phyloP scores from a whole-genome alignment of 108 stramenopile genomes.

The Phaeodactylum tricornutum region DNA sequence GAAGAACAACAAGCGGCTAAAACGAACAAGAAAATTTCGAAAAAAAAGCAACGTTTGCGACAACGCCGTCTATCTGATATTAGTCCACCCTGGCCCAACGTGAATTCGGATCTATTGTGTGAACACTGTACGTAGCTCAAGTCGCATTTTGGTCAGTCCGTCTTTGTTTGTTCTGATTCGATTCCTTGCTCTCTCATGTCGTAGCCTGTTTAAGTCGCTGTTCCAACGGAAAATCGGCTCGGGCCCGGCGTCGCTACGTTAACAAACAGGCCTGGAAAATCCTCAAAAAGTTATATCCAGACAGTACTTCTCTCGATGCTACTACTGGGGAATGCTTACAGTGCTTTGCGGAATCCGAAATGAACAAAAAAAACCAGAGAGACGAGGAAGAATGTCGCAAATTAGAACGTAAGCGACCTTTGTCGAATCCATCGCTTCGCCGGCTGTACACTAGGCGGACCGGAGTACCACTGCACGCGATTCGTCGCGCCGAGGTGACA shows the following conservation, averaged over 20 bases:
- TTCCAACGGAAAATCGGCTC: slow-evolving; percentile 44
- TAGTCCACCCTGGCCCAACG: slow-evolving; percentile 72
- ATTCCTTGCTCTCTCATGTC: no score
- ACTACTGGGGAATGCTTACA: slow-evolving; percentile 56
- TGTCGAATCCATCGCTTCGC: slow-evolving; percentile 54
- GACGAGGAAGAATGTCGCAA: slow-evolving; percentile 43
- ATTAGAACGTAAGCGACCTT: slow-evolving; percentile 49
- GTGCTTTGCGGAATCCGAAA: slow-evolving; percentile 60
- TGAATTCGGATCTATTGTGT: slow-evolving; percentile 67
- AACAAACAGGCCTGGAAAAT: slow-evolving; percentile 86
- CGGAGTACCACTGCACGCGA: slow-evolving; percentile 43
- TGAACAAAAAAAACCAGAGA: slow-evolving; percentile 38
- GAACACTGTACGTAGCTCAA: slow-evolving; percentile 30
- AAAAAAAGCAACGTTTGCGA: slow-evolving; percentile 66
- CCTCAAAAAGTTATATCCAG: slow-evolving; percentile 72
- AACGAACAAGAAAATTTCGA: slow-evolving; percentile 38
- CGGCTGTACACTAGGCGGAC: slow-evolving; percentile 58
- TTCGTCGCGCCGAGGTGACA: neutral
- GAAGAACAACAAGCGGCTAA: slow-evolving; percentile 14
- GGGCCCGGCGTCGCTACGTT: slow-evolving; percentile 63
- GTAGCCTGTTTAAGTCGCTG: slow-evolving; percentile 26
- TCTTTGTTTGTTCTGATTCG: neutral
- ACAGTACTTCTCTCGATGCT: slow-evolving; percentile 38
- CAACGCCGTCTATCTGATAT: slow-evolving; percentile 63
- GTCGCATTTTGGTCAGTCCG: neutral